Evolutionary conservation across 2,329 filamentous ascomycete species (phyloP).

Genomic region (Davidsoniella virescens): DNA sequence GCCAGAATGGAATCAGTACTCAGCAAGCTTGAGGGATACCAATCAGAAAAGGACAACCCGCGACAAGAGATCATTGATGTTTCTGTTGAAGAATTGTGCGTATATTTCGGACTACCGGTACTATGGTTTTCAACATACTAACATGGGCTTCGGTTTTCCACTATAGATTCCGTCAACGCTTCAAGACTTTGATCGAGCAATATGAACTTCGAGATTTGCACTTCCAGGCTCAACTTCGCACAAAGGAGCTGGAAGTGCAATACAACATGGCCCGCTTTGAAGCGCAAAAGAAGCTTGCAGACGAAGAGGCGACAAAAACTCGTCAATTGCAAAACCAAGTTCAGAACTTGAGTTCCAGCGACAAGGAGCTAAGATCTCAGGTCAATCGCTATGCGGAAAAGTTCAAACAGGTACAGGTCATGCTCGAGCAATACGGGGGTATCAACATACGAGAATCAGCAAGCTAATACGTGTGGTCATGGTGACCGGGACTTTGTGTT

Average conservation of each 20-base stretch:
- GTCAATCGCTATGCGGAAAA: slow-evolving; percentile 98
- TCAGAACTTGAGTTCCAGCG: slow-evolving; percentile 88
- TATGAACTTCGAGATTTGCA: slow-evolving; percentile 92
- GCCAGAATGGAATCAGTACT: slow-evolving; percentile 68
- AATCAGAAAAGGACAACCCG: slow-evolving; percentile 71
- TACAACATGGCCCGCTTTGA: slow-evolving; percentile 80
- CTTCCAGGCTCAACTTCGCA: slow-evolving; percentile 79
- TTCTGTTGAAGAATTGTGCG: slow-evolving; percentile 78
- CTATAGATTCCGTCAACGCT: slow-evolving; percentile 62
- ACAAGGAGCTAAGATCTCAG: slow-evolving; percentile 83
- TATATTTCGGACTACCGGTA: slow-evolving; percentile 12
- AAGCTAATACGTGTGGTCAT: slow-evolving; percentile 5
- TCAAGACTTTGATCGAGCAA: slow-evolving; percentile 91
- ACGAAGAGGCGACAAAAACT: slow-evolving; percentile 62
- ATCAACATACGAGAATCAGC: background rate
- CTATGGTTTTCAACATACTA: background rate
- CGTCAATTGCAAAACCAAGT: slow-evolving; percentile 82
- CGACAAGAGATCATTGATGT: slow-evolving; percentile 68
- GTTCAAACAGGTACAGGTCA: slow-evolving; percentile 78
- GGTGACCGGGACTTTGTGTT: slow-evolving; percentile 2
- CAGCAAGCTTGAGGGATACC: slow-evolving; percentile 72
- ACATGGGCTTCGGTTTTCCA: slow-evolving; percentile 11
- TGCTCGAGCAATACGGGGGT: slow-evolving; percentile 11
- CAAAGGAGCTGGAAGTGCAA: slow-evolving; percentile 90
- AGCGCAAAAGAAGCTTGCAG: slow-evolving; percentile 74